phyloP scores from a whole-genome alignment of 2,329 filamentous ascomycete species.

The Alternaria sp. region DNA sequence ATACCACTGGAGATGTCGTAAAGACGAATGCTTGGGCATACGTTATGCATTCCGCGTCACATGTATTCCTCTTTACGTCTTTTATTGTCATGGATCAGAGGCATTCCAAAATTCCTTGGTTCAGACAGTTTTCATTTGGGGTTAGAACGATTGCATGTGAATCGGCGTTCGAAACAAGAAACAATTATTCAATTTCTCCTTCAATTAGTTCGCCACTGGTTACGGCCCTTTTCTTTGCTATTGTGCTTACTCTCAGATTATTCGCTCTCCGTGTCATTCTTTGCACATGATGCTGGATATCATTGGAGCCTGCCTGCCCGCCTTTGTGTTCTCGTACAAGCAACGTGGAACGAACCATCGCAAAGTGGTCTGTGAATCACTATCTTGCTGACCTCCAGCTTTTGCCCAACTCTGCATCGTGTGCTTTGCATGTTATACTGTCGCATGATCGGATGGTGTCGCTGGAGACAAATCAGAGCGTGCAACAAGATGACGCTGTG shows the following conservation, averaged over 20 bases:
- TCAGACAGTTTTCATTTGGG: slow-evolving; percentile 20
- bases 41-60: slow-evolving; percentile 12
- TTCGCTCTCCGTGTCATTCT: background rate
- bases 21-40: slow-evolving; percentile 12
- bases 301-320: slow-evolving; percentile 13
- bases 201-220: background rate
- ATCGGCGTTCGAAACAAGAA: slow-evolving; percentile 38
- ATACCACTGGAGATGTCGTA: background rate
- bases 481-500: slow-evolving; percentile 6
- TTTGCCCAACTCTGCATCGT: slow-evolving; percentile 8
- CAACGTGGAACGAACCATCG: slow-evolving; percentile 44
- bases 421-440: slow-evolving; percentile 12
- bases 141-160: slow-evolving; percentile 40
- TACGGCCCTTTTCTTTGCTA: background rate
- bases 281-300: background rate
- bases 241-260: background rate
- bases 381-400: slow-evolving; percentile 11
- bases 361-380: slow-evolving; percentile 22
- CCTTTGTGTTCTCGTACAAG: slow-evolving; percentile 19
- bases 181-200: slow-evolving; percentile 31
- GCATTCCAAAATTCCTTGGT: slow-evolving; percentile 22
- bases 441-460: slow-evolving; percentile 19
- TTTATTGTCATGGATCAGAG: slow-evolving; percentile 13
- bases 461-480: slow-evolving; percentile 4
- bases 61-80: slow-evolving; percentile 9